Base-by-base conservation (phyloP, 2,329 filamentous ascomycete genomes). In the Dactylellina sp. region DNA sequence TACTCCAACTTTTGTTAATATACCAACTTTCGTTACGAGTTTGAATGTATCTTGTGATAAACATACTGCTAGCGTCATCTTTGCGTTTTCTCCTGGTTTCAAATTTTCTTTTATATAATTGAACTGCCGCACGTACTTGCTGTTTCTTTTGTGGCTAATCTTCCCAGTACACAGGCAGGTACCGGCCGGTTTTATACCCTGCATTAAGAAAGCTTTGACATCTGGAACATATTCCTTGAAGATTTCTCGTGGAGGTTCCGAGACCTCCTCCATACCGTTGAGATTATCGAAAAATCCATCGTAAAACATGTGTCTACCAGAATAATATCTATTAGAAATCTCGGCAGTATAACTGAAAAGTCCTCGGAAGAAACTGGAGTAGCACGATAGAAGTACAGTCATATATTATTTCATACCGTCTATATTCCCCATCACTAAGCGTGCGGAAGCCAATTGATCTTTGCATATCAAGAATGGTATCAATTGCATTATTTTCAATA, bases 401-500 rank as follows among this genome's bases (percentile, higher is more conserved):
- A n/a, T 32, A 9, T 32, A 32, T 32, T 5, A 32, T 1, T 44
- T 14, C 62, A 16, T 56, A 65, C 68, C 83, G 79, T 75, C 82
- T 80, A 78, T 90, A 92, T 81, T 92, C 90, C 78, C 90, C 90
- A 68, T 89, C 89, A 2, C 88, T 89, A 57, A 91, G 83, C 14
- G 86, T 85, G 18, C 86, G 85, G 66, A 91, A 85, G 24, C 88
- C 87, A 59, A 89, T 83, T 72, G 87, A 82, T 76, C 86, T 82
- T 82, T 92, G 90, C 76, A 86, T 84, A 78, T 86, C 83, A 24
- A 91, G 88, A 55, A 90, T 86, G 50, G 89, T 84, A 60, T 85
- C 84, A 78, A 92, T 88, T 62, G 89, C 85, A 76, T 86, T 84
- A 78, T 89, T 86, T 81, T 93, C 90, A 22, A 89, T 81, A 1